These are phyloP conservation scores for Drechmeria coniospora DNA, from an alignment of 2,329 filamentous ascomycete genomes.

Conservation along the genomic window DNA sequence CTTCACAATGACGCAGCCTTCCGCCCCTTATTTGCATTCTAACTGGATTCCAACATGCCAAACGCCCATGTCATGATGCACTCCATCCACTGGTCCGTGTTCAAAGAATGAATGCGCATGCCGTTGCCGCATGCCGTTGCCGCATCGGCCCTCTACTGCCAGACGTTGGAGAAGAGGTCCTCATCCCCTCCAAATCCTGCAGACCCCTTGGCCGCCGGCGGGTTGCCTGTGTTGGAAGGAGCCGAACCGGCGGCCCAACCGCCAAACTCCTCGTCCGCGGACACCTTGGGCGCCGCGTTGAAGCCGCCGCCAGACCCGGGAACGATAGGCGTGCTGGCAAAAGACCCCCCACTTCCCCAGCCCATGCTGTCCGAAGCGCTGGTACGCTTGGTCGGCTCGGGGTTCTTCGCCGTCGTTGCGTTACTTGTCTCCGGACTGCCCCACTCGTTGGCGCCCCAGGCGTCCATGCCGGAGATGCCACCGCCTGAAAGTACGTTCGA, in stretches of 20 bases:
- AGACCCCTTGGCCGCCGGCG: slow-evolving; percentile 35
- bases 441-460: slow-evolving; percentile 86
- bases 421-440: slow-evolving; percentile 29
- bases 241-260: slow-evolving; percentile 70
- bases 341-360: slow-evolving; percentile 36
- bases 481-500: slow-evolving; percentile 22
- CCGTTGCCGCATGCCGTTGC: background rate
- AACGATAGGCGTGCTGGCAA: slow-evolving; percentile 44
- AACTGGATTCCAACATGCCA: slow-evolving; percentile 18
- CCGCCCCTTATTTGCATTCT: slow-evolving; percentile 10
- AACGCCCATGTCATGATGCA: slow-evolving; percentile 16
- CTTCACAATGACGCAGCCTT: no score
- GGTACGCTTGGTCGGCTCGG: slow-evolving; percentile 28
- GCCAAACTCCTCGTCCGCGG: slow-evolving; percentile 88
- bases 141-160: slow-evolving; percentile 43
- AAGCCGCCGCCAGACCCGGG: slow-evolving; percentile 51
- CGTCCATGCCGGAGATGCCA: slow-evolving; percentile 42
- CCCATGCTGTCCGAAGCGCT: slow-evolving; percentile 49
- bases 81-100: slow-evolving; percentile 13
- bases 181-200: slow-evolving; percentile 53
- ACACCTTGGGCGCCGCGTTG: slow-evolving; percentile 49
- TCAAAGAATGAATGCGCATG: slow-evolving; percentile 6
- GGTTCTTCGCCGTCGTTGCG: slow-evolving; percentile 41
- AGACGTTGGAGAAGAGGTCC: slow-evolving; percentile 91
- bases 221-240: slow-evolving; percentile 22